Evolutionary conservation across 1,284 basidiomycete species (phyloP), one percentile per base, ranked within the genome.

Genomic region (Puccinia coronata): DNA sequence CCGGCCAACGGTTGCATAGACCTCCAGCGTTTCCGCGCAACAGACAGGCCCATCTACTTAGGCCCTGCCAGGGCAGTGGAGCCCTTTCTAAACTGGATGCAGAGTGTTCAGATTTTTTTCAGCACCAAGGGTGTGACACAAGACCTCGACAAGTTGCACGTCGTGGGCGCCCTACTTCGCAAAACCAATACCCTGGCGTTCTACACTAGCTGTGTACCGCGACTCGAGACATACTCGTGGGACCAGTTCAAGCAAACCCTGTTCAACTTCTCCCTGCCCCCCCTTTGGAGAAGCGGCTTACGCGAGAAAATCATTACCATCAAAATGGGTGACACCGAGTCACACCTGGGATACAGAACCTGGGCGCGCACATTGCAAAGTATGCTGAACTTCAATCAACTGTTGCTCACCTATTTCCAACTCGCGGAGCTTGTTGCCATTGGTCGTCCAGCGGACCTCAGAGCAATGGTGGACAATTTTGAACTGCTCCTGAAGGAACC

Each of bases 171-270:
- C 25, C 55, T 75, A 12, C 34, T 75, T 2, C 8, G 39, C 12
- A 55, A 75, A 28, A 51, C 72, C 14, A 75, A 75, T 25, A 39
- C 31, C 9, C 49, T 39, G 0, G 25, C 55, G 2, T 75, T 75
- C 36, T 75, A 75, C 51, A 25, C n/a, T 1, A 57, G 25, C 34
- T 18, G 53, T 16, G 6, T 36, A 4, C 5, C 18, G 2, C 5
- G 8, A 25, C 25, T 61, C 25, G 5, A 23, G 23, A n/a, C 11
- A 9, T 18, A 59, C 6, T 55, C 49, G 4, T 75, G 72, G 72
- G 16, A 18, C 11, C 34, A 75, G 16, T 63, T 75, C 25, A 41
- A 34, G 23, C 6, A 6, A 3, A n/a, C 20, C 12, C 53, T 75
- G 31, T 61, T 75, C n/a, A 25, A n/a, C 4, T 57, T 57, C 25